A percentile compares a stretch with the other conserved stretches of the same genome.
Conservation (phyloP, 2,329 filamentous ascomycete genomes). For the Pseudogymnoascus sp. region DNA sequence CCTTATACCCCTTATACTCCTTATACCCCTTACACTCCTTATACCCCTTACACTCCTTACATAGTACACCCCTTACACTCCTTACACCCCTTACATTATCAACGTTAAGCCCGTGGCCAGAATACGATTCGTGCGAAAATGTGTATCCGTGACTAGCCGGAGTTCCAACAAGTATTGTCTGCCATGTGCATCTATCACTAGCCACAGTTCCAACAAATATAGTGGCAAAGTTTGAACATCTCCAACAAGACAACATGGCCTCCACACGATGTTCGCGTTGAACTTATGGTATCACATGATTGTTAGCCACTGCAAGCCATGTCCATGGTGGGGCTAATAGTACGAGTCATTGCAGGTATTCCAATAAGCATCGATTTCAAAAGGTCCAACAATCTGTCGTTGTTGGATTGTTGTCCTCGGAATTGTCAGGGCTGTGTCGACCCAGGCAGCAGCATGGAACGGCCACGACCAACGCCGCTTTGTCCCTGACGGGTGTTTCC, state of each 20-base stretch:
- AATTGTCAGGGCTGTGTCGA: neutral
- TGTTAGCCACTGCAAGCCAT: neutral
- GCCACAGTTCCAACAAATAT: neutral
- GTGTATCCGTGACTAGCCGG: neutral
- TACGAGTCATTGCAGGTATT: neutral
- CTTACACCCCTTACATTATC: no score
- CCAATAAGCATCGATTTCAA: neutral
- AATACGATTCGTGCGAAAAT: no score
- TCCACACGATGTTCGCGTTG: neutral
- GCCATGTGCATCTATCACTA: neutral
- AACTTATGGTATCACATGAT: neutral
- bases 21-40: no score
- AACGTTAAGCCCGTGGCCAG: no score
- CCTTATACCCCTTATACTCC: no score
- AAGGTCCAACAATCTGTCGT: neutral
- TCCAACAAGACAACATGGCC: neutral
- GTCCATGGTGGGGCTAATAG: neutral
- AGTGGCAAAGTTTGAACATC: neutral
- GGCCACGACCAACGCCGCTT: neutral
- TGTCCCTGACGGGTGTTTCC: neutral
- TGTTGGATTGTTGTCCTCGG: neutral
- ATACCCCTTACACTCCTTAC: no score
- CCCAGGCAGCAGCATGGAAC: neutral
- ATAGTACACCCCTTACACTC: no score
- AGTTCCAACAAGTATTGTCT: neutral